A percentile compares a stretch with the other conserved stretches of the same genome.
These are phyloP conservation scores for Boechera divaricarpa DNA, from an alignment of 345 rosid species.

Conservation along the genomic window DNA sequence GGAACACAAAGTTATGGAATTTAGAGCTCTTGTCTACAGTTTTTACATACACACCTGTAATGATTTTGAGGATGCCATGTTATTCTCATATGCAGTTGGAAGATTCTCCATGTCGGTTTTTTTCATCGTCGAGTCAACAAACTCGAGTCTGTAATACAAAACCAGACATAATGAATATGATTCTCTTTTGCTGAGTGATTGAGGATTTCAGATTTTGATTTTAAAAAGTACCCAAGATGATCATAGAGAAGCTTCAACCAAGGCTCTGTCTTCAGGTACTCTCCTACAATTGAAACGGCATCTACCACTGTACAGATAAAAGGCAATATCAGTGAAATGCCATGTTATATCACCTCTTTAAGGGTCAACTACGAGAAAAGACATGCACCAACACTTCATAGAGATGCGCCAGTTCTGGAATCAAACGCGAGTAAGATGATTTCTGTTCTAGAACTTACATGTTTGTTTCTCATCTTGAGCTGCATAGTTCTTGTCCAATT, in stretches of 20 bases:
- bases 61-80: slow-evolving; percentile 45
- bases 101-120: slow-evolving; percentile 45
- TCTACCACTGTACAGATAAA: slow-evolving; percentile 60
- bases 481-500: slow-evolving; percentile 75
- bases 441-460: slow-evolving; percentile 50
- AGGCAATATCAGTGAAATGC: slow-evolving; percentile 30
- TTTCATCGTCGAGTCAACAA: slow-evolving; percentile 48
- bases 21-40: neutral
- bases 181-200: slow-evolving; percentile 3
- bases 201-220: neutral
- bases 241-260: slow-evolving; percentile 80
- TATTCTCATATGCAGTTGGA: slow-evolving; percentile 42
- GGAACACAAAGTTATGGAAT: neutral
- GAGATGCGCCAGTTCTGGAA: slow-evolving; percentile 9
- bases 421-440: slow-evolving; percentile 5
- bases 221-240: slow-evolving; percentile 57
- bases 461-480: slow-evolving; percentile 77
- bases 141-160: slow-evolving; percentile 57
- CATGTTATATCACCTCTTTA: slow-evolving; percentile 13
- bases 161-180: slow-evolving; percentile 9
- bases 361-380: slow-evolving; percentile 12
- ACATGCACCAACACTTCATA: neutral
- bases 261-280: slow-evolving; percentile 77
- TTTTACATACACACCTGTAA: slow-evolving; percentile 52
- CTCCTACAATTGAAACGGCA: slow-evolving; percentile 73